Base-by-base conservation (phyloP, 139 green algal genomes). In the Protoeuglena noctilucae region DNA sequence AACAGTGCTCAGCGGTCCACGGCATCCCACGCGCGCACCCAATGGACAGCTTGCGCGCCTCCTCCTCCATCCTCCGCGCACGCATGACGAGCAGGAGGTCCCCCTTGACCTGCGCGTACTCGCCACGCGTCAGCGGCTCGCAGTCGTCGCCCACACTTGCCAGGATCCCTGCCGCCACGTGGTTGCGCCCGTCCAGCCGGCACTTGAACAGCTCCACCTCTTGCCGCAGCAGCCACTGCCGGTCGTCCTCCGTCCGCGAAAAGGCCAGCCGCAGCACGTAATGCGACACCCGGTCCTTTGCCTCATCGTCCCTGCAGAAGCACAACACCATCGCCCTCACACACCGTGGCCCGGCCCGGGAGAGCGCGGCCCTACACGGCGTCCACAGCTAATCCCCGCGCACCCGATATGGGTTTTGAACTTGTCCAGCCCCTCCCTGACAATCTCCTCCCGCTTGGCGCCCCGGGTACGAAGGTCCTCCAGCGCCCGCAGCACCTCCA, bases 191-290 rank as follows among this genome's bases (percentile, higher is more conserved):
- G n/a, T n/a, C n/a, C n/a, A 86, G 80, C 25, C 73, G 61, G 19
- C 61, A 29, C 34, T 61, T 66, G 60, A 95, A 95, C 19, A 95
- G 80, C 9, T 81, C 68, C 16, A 60, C 66, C 61, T 94, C 88
- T 48, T 93, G 78, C 28, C 53, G 45, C n/a, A 95, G 59, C 48
- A 96, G 75, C 88, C 88, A 96, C 21, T 69, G 73, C 24, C 88
- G 71, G 48, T 93, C 66, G 26, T 94, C 86, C 51, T 89, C 77
- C 17, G 75, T 93, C 18, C 74, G 74, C 75, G 85, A 96, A 70
- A 89, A 95, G 6, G 83, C 83, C 25, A 97, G 61, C n/a, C 89
- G 82, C 65, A 96, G 70, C 29, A 93, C 77, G 71, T 80, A 94
- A 68, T 97, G 89, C 3, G 70, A 86, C 1, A 87, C 53, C 6